Evolutionary conservation across 2,329 filamentous ascomycete genomes (phyloP), one percentile per base, ranked within the genome.

Genomic region (Ciborinia camelliae): DNA sequence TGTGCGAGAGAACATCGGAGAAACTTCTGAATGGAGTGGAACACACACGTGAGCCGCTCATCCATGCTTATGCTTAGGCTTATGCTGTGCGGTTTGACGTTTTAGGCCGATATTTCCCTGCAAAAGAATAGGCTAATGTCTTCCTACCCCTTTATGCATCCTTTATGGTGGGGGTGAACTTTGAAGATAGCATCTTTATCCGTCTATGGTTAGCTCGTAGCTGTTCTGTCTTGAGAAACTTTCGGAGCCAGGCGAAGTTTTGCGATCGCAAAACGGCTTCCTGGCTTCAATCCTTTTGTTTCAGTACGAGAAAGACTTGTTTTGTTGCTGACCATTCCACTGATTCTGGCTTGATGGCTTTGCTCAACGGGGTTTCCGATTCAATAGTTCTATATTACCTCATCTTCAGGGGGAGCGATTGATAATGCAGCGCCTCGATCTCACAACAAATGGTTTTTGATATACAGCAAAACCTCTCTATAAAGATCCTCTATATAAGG

Each of bases 91-190:
- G 59, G 35, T 32, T 54, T 62, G 59, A 62, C 47, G 48, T 54
- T 54, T 62, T 62, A 12, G 59, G 59, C 28, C 20, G n/a, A 62
- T n/a, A 32, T 23, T 43, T 62, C 59, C 59, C 48, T 28, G 14
- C 37, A 28, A 30, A 45, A 14, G 6, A 62, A 55, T 43, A 43
- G 20, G 59, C 59, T 62, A 62, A 62, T 30, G 48, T 39, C 59
- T 41, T 52, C 26, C 37, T 54, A 55, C 59, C 59, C 59, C 59
- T 62, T 62, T 62, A 62, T 62, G 59, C 48, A 62, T 41, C 59
- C 59, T 62, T 20, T 32, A 14, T 54, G 48, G 59, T 62, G 59
- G 59, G 48, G 37, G 59, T 54, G 28, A n/a, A n/a, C n/a, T n/a
- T n/a, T n/a, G n/a, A 43, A 32, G 35, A 43, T 62, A 32, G 47